Base-by-base conservation (phyloP, 148 eudicot species). In the Chenopodium quinoa region DNA sequence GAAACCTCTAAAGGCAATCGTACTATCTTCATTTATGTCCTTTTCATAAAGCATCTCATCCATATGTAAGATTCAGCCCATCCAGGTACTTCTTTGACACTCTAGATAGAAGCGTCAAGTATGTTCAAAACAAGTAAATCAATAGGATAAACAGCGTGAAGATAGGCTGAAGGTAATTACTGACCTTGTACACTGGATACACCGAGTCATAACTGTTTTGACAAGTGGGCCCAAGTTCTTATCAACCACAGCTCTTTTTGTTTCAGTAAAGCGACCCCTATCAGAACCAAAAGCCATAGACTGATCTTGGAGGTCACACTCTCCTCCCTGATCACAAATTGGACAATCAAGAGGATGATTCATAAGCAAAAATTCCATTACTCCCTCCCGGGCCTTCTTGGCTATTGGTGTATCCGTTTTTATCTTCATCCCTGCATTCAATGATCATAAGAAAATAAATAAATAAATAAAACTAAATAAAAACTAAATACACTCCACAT, bases 201-300 rank as follows among this genome's bases (percentile, higher is more conserved):
- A 96, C 29, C 99, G 89, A 76, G 99, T 96, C 99, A 96, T 96
- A 77, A 96, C 99, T 12, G 99, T 96, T 90, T 96, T 96, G 52
- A 96, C 99, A 80, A 96, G 87, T 9, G 99, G 99, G 46, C 99
- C 99, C 40, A 96, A 87, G 90, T 96, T 94, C 90, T 96, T 94
- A 76, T 96, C 99, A 60, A 96, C 98, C 65, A 96, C 99, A 78
- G 99, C 94, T 90, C 99, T 96, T 84, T 96, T 96, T 87, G 87
- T 90, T 80, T 96, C 99, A 70, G 94, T 94, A 84, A 96, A 96
- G 71, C 99, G 98, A 47, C 99, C 98, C 31, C 98, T 85, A 81
- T 96, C 99, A 80, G 99, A 96, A 66, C 98, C 99, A 86, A 96
- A 96, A 76, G 98, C 98, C 99, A 94, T 96, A 76, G 99, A 96